phyloP scores from a whole-genome alignment of 352 stramenopile genomes.

The Phytophthora vignae region DNA sequence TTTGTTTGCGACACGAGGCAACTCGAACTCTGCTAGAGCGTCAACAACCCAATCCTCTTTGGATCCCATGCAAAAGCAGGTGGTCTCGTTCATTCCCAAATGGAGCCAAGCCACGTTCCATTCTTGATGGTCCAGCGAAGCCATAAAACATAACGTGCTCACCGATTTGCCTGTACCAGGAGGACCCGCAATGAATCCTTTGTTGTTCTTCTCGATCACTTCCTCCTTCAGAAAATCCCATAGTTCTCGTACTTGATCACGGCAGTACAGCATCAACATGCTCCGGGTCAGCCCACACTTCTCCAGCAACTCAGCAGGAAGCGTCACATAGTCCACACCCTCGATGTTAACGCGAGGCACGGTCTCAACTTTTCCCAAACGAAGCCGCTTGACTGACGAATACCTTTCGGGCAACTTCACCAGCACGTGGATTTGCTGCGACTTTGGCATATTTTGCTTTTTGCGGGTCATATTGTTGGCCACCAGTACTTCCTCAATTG shows the following conservation, averaged over 20 bases:
- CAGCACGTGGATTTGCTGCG: no score
- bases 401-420: no score
- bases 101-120: constrained; percentile 39
- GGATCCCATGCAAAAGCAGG: constrained; percentile 1
- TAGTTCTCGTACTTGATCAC: constrained; percentile 7
- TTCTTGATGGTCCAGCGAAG: constrained; percentile 27
- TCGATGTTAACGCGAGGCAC: no score
- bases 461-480: no score
- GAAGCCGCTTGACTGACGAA: no score
- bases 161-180: constrained; percentile 32
- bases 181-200: constrained; percentile 27
- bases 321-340: no score
- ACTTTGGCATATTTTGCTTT: no score
- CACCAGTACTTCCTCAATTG: no score
- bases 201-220: constrained; percentile 14
- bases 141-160: constrained; percentile 21
- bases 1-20: constrained; percentile 7
- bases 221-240: constrained; percentile 10
- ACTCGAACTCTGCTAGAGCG: neutral
- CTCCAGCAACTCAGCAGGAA: no score
- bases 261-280: constrained; percentile 18
- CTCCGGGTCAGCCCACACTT: no score
- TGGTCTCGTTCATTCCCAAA: neutral
- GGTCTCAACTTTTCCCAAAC: no score
- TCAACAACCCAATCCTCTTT: constrained; percentile 2